phyloP scores from a whole-genome alignment of 176 grass and related monocot genomes.

The Oryza australiensis region DNA sequence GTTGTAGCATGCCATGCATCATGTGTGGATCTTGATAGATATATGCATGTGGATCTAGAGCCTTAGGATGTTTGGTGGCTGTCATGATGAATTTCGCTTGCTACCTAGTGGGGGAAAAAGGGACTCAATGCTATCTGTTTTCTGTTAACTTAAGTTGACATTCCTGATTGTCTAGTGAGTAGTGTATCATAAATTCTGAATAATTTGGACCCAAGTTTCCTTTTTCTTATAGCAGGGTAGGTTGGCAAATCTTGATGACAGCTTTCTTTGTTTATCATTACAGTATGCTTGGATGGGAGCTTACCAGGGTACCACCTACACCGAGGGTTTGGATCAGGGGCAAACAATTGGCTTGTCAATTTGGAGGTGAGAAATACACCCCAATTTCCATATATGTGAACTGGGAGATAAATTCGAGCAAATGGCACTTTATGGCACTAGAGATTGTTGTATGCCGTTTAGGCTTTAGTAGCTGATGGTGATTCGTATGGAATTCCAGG shows the following conservation, averaged over 20 bases:
- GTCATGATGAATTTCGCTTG: slow-evolving; percentile 32
- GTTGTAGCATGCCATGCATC: background rate
- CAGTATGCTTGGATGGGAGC: slow-evolving; percentile 97
- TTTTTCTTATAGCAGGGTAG: background rate
- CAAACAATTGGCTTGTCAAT: slow-evolving; percentile 87
- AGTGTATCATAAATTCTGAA: background rate
- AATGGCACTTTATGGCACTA: background rate
- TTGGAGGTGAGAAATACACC: slow-evolving; percentile 64
- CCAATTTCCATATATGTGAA: background rate
- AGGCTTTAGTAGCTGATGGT: slow-evolving; percentile 28
- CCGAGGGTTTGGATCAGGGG: slow-evolving; percentile 81
- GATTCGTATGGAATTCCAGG: slow-evolving; percentile 48
- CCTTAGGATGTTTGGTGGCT: slow-evolving; percentile 20
- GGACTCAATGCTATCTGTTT: slow-evolving; percentile 11
- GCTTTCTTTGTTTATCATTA: background rate
- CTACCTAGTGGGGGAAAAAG: slow-evolving; percentile 6
- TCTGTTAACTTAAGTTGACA: background rate
- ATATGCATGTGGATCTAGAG: slow-evolving; percentile 37
- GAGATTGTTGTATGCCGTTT: slow-evolving; percentile 3
- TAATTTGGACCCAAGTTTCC: background rate
- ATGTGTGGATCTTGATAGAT: slow-evolving; percentile 31
- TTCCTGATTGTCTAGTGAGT: background rate
- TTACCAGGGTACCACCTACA: slow-evolving; percentile 90
- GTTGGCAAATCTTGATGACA: slow-evolving; percentile 7
- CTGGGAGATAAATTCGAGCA: slow-evolving; percentile 16